Base-by-base conservation (phyloP, 2,329 filamentous ascomycete genomes). In the Parafenestella ontariensis region DNA sequence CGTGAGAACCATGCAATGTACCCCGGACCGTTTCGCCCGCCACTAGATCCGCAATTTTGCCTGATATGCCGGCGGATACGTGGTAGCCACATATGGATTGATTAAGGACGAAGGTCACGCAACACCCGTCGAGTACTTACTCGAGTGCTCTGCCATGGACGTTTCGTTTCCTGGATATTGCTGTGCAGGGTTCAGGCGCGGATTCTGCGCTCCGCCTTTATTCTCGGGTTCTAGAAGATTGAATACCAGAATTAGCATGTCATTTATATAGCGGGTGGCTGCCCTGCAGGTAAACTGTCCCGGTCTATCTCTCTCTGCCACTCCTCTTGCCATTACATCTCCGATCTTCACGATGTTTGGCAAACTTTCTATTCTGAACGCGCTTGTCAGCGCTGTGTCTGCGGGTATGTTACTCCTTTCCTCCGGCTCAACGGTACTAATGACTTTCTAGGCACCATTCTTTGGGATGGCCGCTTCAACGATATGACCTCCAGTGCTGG, bases 391-490 rank as follows among this genome's bases (percentile, higher is more conserved):
- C 61, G 64, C 62, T 13, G 73, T 70, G 28, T 75, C 68, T 44
- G 71, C 69, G 8, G 71, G 70, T 69, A 64, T 0, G 46, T 46
- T 17, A n/a, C 9, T 24, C 10, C 11, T n/a, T 15, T 23, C 3
- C 37, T n/a, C 13, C 21, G 3, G 10, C 21, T 15, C 37, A 8
- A 7, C 17, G 18, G 8, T 42, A 23, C 34, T 43, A 28, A 50
- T 10, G 5, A 13, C 3, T 23, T 13, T 3, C 20, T 68, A 65
- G 81, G 81, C 46, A 81, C 79, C 0, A 78, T 86, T 40, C 73
- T 87, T 7, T 89, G 87, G 87, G 86, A 89, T 70, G 87, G 87
- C 24, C 83, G 86, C 45, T 86, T 88, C 79, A 88, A 88, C 72
- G 82, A 85, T 52, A 76, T 87, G 60, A 75, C 77, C 15, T 77